Evolutionary conservation across 441 rosid genomes (phyloP).

Genomic region (Arabidopsis hybrid): DNA sequence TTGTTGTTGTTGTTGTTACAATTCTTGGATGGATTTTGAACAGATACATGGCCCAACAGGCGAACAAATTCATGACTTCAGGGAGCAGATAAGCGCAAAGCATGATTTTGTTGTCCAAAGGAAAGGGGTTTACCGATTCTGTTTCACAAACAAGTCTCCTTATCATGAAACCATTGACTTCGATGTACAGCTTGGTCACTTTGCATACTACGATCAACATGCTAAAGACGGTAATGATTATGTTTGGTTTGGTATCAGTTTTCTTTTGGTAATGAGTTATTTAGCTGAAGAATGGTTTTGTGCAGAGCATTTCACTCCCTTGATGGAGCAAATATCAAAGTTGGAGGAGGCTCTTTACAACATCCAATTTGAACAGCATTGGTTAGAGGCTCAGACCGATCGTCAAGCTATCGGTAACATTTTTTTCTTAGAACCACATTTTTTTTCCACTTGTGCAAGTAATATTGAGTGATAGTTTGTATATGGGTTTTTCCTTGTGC

Average conservation of each 20-base stretch:
- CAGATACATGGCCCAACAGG: constrained; percentile 66
- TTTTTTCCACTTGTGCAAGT: not conserved
- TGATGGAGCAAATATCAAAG: constrained; percentile 67
- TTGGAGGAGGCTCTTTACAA: constrained; percentile 65
- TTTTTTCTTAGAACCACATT: fast-evolving
- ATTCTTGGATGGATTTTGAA: constrained; percentile 1
- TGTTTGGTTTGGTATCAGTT: not conserved
- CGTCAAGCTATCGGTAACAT: constrained; percentile 63
- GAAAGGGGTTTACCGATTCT: constrained; percentile 65
- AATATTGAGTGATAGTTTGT: not conserved
- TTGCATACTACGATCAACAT: constrained; percentile 62
- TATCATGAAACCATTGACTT: constrained; percentile 68
- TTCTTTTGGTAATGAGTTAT: not conserved
- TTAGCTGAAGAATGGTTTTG: constrained; percentile 21
- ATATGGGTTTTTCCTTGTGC: not conserved
- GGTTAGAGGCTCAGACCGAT: constrained; percentile 75
- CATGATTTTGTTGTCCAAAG: constrained; percentile 60
- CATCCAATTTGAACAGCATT: constrained; percentile 73
- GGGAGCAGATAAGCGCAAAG: constrained; percentile 58
- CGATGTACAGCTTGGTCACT: constrained; percentile 65
- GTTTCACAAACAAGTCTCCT: constrained; percentile 75
- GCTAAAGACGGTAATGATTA: constrained; percentile 60
- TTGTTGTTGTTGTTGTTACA: not conserved
- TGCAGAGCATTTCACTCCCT: constrained; percentile 67
- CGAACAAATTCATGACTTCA: constrained; percentile 61